Percentiles rank a stretch among this genome's conserved stretches.
Conservation (phyloP, 331 rosid species). For the Pyracantha coccinea region DNA sequence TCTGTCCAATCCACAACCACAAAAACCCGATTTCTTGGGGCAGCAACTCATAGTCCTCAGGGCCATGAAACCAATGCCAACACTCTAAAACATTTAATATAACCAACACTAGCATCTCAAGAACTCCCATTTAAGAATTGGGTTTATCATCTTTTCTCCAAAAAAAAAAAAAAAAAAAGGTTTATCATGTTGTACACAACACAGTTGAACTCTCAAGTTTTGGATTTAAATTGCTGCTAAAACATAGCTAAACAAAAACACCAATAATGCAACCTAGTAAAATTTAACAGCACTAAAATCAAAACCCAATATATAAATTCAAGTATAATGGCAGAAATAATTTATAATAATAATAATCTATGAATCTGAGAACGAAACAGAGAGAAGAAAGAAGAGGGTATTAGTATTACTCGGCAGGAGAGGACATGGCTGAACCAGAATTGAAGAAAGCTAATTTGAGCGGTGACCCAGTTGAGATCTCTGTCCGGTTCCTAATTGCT, state of each 20-base stretch:
- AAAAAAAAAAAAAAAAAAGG: neutral
- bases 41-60: neutral
- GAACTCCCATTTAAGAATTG: neutral
- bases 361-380: neutral
- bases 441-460: slow-evolving; percentile 5
- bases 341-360: neutral
- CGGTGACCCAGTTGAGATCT: slow-evolving; percentile 8
- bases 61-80: neutral
- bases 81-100: neutral
- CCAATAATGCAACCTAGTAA: neutral
- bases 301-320: neutral
- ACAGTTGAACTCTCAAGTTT: neutral
- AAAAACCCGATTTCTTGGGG: neutral
- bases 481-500: neutral
- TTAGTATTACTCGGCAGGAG: slow-evolving; percentile 84
- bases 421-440: slow-evolving; percentile 53
- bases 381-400: neutral
- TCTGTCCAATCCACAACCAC: neutral
- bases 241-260: neutral
- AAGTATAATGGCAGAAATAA: neutral
- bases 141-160: neutral
- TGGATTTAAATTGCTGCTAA: neutral
- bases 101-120: neutral
- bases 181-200: neutral
- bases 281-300: neutral